Conservation (phyloP, 108 stramenopile genomes). For the Nitzschia sp. region DNA sequence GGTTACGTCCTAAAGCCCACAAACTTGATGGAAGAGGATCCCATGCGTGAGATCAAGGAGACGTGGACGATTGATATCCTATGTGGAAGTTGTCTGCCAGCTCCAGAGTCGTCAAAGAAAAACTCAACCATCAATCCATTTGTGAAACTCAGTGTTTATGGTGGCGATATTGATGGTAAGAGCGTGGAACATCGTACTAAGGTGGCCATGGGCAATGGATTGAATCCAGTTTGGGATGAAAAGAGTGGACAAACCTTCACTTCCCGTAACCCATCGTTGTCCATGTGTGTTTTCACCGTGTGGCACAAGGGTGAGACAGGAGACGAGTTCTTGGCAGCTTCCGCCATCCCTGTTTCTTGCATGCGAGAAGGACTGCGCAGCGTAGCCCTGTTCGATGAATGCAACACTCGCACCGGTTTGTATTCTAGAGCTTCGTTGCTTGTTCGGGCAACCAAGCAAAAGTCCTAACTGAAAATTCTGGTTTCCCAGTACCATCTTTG, state of each 20-base stretch:
- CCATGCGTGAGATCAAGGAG: conserved; percentile 35
- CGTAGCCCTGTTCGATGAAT: conserved; percentile 67
- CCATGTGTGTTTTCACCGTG: conserved; percentile 68
- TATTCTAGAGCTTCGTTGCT: conserved; percentile 70
- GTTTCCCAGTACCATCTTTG: neutral
- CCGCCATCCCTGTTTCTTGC: conserved; percentile 69
- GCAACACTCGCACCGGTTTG: conserved; percentile 63
- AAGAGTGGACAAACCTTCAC: conserved; percentile 52
- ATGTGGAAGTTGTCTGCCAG: conserved; percentile 73
- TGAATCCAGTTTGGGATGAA: conserved; percentile 92
- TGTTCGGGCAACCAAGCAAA: conserved; percentile 30
- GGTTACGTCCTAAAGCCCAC: conserved; percentile 95
- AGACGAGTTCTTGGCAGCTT: conserved; percentile 66
- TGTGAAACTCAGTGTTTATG: conserved; percentile 69
- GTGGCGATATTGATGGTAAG: conserved; percentile 41
- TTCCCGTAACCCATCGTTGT: conserved; percentile 61
- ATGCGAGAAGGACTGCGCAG: conserved; percentile 75
- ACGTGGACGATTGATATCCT: conserved; percentile 65
- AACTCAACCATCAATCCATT: conserved; percentile 48
- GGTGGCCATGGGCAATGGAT: conserved; percentile 75
- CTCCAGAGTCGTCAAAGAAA: conserved; percentile 20
- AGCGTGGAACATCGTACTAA: conserved; percentile 51
- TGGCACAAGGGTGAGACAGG: conserved; percentile 61
- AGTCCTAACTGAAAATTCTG: neutral
- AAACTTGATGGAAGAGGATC: conserved; percentile 41